Evolutionary conservation across 352 stramenopile genomes (phyloP), one percentile per base, ranked within the genome.

Genomic region (Pythium rishiriense): DNA sequence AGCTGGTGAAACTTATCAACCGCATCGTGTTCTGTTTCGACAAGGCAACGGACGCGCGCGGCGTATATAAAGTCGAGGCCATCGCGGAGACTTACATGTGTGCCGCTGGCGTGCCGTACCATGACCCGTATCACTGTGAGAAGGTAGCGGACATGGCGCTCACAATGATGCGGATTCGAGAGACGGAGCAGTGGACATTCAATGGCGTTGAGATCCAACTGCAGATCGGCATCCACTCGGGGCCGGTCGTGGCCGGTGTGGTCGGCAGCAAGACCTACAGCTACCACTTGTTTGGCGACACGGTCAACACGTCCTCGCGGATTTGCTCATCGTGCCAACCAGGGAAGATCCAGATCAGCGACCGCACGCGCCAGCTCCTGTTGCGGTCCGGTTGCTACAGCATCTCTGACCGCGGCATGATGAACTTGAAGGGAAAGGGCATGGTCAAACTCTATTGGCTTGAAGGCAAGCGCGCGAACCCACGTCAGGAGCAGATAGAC

Each of bases 1-100:
- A 94, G 26, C 75, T 96, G 25, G 81, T 96, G 10, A 87, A 91
- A 54, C 74, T 94, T 14, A 87, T 96, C 66, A 92, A 97, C 58
- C 83, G 75, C n/a, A 85, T 94, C 35, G 91, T 91, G 26, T 93
- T 90, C 43, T 87, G 85, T 55, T 94, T 97, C 42, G 88, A 94
- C 68, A 78, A 85, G 22, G 76, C 90, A 25, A 86, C 83, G 1
- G 83, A 94, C 43, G 62, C 74, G 14, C 72, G 87, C 26, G 75
- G 72, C 1, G 85, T 96, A 0, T 91, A 96, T 70, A 96, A 96
- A 69, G 81, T 96, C 45, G 86, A 97, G 61, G 92, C 88, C 28
- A 89, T 96, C 53, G 88, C 79, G 15, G 79, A 94, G 58, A 91
- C 86, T 1, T 97, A 96, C 68, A 91, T 96, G 83, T 92, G 71